Evolutionary conservation across 352 stramenopile genomes (phyloP).

Genomic region (Phytophthora sp.): DNA sequence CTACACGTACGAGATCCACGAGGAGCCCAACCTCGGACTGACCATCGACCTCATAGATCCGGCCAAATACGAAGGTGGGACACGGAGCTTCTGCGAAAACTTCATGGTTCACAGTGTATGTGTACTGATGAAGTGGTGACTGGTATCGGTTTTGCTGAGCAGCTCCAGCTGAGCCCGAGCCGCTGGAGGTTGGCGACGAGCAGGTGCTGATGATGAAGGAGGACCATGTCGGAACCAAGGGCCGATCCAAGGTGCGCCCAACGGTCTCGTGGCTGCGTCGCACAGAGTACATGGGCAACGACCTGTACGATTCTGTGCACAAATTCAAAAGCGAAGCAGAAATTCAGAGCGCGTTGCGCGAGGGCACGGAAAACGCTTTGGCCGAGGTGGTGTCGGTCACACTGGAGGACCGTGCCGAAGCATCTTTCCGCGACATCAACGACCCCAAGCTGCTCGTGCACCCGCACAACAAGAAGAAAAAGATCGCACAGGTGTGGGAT

Average conservation of each 20-base stretch:
- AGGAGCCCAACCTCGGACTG: conserved; percentile 80
- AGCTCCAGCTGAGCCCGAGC: conserved; percentile 56
- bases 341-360: conserved; percentile 80
- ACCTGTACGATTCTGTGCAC: conserved; percentile 86
- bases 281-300: conserved; percentile 88
- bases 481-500: conserved; percentile 83
- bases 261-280: conserved; percentile 82
- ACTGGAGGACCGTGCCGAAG: conserved; percentile 80
- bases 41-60: conserved; percentile 87
- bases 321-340: conserved; percentile 90
- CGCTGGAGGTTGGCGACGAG: conserved; percentile 76
- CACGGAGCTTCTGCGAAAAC: not conserved
- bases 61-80: conserved; percentile 81
- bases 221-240: conserved; percentile 42
- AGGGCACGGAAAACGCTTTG: conserved; percentile 82
- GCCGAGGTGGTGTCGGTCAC: conserved; percentile 74
- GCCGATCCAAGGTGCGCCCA: conserved; percentile 70
- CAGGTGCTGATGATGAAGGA: conserved; percentile 86
- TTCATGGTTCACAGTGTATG: not conserved
- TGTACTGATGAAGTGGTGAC: not conserved
- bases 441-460: conserved; percentile 74
- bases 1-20: conserved; percentile 88
- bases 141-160: conserved; percentile 14
- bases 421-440: conserved; percentile 78
- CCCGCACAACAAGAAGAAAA: conserved; percentile 85